Evolutionary conservation across 768 basidiomycete species (phyloP).

Genomic region (Pisolithus albus): DNA sequence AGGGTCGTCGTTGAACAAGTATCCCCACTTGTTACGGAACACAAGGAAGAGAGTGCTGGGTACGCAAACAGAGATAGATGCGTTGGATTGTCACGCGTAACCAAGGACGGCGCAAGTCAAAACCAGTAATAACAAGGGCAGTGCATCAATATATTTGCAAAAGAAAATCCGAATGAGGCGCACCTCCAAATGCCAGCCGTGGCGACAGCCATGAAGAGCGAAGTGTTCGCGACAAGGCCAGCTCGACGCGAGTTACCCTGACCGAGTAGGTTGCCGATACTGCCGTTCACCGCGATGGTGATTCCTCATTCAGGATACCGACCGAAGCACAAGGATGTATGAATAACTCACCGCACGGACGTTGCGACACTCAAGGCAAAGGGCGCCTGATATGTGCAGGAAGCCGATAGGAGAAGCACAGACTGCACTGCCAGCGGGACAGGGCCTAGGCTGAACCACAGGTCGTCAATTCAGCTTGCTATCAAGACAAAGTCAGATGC

Average conservation of each 20-base stretch:
- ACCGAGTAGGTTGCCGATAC: conserved; percentile 86
- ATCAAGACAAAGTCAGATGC: not conserved
- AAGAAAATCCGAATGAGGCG: conserved; percentile 1
- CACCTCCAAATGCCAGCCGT: conserved; percentile 67
- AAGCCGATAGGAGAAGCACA: conserved; percentile 70
- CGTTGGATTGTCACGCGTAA: no score
- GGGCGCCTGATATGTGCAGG: conserved; percentile 76
- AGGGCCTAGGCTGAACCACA: conserved; percentile 59
- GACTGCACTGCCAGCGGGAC: conserved; percentile 82
- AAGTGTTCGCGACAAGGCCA: conserved; percentile 53
- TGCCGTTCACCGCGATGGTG: conserved; percentile 17
- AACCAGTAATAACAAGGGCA: not conserved
- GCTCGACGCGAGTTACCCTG: conserved; percentile 72
- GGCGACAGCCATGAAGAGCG: conserved; percentile 58
- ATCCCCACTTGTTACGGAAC: conserved; percentile 63
- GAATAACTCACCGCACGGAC: conserved; percentile 62
- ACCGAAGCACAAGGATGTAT: not conserved
- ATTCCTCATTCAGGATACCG: not conserved
- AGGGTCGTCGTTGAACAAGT: no score
- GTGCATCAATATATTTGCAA: not conserved
- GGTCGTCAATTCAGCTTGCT: not conserved
- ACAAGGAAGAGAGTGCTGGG: conserved; percentile 46
- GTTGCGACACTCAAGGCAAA: conserved; percentile 77
- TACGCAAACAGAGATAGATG: not conserved
- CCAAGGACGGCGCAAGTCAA: no score